Evolutionary conservation across 2,329 filamentous ascomycete genomes (phyloP), one percentile per base, ranked within the genome.

Genomic region (Xylariaceae sp.): DNA sequence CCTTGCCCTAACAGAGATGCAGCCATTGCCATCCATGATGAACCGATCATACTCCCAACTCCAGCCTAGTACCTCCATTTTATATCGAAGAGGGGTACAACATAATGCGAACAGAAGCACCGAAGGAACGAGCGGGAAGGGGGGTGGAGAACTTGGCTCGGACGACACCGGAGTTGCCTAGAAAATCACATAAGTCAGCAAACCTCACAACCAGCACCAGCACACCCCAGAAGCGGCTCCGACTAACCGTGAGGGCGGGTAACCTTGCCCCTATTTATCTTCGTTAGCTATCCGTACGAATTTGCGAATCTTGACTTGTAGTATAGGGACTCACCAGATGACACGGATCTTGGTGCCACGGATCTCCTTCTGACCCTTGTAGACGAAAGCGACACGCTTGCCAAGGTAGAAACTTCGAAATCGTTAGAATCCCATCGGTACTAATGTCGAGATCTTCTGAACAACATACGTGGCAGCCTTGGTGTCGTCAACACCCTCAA

Each of bases 311-410:
- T 42, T 51, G 7, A 8, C 4, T 37, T 6, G n/a, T 34, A 9
- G 2, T 15, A n/a, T 45, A n/a, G 35, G 5, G 17, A 52, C 61
- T 61, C 55, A 62, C 61, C 92, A 97, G 84, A 97, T 97, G 73
- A 97, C 89, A 76, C 93, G 88, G 82, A 97, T 95, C 88, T 97
- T 97, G 78, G 92, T 93, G 77, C 94, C 94, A 74, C 93, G 90
- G 76, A 96, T 85, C 84, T 96, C 91, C 82, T 88, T 92, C 81
- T 90, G 88, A 73, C 88, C 93, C 76, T 92, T 91, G 87, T 97
- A 99, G 80, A 99, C 92, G 80, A 92, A 99, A 78, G 94, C 94
- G 78, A 97, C 87, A 83, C 92, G 92, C 89, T 99, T 99, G 82
- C 94, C 94, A 70, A 91, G 84, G 84, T 99, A 99, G 89, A 97